Base-by-base conservation (phyloP, 106 monocot species). In the Acorus gramineus region DNA sequence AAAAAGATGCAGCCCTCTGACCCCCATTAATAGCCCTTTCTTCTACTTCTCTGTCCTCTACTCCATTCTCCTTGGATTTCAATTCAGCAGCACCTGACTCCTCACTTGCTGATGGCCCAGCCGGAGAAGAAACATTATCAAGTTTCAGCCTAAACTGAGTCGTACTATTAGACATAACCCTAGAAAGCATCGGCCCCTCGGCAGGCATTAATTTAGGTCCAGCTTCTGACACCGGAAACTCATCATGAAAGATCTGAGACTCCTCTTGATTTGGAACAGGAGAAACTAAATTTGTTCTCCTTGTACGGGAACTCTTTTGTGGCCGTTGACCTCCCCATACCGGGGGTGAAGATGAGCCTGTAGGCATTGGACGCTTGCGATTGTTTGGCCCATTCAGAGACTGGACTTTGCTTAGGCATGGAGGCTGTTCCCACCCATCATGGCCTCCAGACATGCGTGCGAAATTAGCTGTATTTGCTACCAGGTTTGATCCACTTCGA, bases 231-330 rank as follows among this genome's bases (percentile, higher is more conserved):
- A 60, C 46, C 11, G 63, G 47, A 42, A 58, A 52, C 3, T 76
- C 74, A 72, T 77, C 80, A 56, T 71, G 70, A 28, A 28, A 28
- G 28, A 60, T 42, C 11, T 59, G 51, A 42, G 55, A 52, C 3
- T 76, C 74, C 69, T 77, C 80, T 52, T 71, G 70, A 63, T 54
- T 66, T 50, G 80, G 60, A 66, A 62, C 52, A 74, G 78, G 65
- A 10, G 77, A 77, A 47, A 61, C 49, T 63, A 87, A 71, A 70
- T 80, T 87, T 69, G 87, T 83, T 61, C 77, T 83, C 75, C 87
- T 85, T 69, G 74, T 42, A 28, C 65, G 65, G 2, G 52, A 52
- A 8, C 51, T 65, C 50, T 65, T 65, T 43, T 65, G 65, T 28
- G 65, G 65, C 65, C 65, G 54, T 58, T 83, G 86, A 49, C 68